Conservation (phyloP, 2,329 filamentous ascomycete genomes). For the Calonectria pauciramosa region DNA sequence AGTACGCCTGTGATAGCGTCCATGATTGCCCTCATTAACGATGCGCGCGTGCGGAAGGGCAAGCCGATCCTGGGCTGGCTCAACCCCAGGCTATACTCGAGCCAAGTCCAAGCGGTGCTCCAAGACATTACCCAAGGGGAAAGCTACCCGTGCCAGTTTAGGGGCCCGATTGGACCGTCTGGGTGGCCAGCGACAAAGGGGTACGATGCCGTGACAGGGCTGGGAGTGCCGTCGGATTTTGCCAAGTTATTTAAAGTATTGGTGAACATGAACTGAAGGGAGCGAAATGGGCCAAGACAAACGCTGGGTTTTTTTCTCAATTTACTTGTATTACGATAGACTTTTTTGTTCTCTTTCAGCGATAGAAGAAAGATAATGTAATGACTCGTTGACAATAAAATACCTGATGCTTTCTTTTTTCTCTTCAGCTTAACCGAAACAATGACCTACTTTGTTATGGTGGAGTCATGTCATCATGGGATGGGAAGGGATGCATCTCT, state of each 20-base stretch:
- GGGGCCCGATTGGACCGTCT: constrained; percentile 46
- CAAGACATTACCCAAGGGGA: constrained; percentile 58
- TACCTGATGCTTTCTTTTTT: background rate
- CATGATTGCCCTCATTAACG: constrained; percentile 68
- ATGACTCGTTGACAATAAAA: background rate
- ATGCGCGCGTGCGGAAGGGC: constrained; percentile 62
- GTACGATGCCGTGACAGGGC: constrained; percentile 65
- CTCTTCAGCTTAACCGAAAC: background rate
- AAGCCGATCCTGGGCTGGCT: constrained; percentile 67
- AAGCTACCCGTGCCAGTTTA: constrained; percentile 57
- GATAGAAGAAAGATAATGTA: background rate
- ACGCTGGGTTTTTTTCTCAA: background rate
- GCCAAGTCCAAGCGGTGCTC: constrained; percentile 52
- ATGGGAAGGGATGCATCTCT: background rate
- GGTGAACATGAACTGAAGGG: constrained; percentile 35
- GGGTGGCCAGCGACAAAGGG: constrained; percentile 62
- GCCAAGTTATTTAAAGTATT: constrained; percentile 52
- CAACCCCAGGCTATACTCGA: constrained; percentile 63
- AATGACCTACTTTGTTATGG: background rate
- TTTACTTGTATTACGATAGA: background rate
- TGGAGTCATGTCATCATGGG: background rate
- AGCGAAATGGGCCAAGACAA: background rate
- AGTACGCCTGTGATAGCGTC: constrained; percentile 68
- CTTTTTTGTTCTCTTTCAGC: background rate
- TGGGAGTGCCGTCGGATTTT: constrained; percentile 62